A percentile compares a stretch with the other conserved stretches of the same genome.
These are phyloP conservation scores for Neoscytalidium dimidiatum DNA, from an alignment of 2,329 filamentous ascomycete species.

Conservation along the genomic window DNA sequence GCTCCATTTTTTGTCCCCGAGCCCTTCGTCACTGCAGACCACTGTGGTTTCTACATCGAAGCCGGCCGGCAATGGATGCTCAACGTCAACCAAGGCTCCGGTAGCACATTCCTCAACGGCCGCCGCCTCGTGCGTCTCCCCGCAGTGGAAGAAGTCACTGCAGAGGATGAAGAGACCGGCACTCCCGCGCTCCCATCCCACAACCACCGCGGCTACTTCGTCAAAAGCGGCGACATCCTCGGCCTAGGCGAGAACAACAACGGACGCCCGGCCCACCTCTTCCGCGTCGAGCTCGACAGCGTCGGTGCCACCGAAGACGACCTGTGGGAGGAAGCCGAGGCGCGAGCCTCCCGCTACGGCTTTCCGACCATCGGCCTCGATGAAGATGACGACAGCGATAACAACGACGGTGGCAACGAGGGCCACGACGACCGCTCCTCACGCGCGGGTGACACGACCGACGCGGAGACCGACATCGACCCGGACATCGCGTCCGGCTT, in stretches of 20 bases:
- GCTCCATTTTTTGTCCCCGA: not conserved
- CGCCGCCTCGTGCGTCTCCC: not conserved
- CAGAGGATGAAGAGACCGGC: no score
- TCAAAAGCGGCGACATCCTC: constrained; percentile 8
- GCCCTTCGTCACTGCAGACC: not conserved
- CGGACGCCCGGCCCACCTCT: not conserved
- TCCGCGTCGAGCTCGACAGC: not conserved
- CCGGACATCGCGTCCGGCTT: constrained; percentile 21
- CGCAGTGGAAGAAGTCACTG: not conserved
- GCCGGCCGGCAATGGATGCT: not conserved
- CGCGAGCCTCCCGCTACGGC: constrained; percentile 22
- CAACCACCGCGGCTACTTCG: not conserved
- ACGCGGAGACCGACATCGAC: not conserved
- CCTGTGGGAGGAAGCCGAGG: constrained; percentile 7
- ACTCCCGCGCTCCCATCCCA: not conserved
- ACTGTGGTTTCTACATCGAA: constrained; percentile 1
- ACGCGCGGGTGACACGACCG: not conserved
- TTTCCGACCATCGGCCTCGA: not conserved
- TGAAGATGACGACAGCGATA: not conserved
- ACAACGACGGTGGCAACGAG: not conserved
- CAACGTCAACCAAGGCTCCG: not conserved
- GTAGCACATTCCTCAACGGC: constrained; percentile 8
- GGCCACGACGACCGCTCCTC: not conserved
- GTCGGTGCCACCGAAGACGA: not conserved
- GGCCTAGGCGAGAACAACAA: constrained; percentile 2